Base-by-base conservation (phyloP, 2,329 filamentous ascomycete genomes). In the Neofusicoccum kwambonambiense region DNA sequence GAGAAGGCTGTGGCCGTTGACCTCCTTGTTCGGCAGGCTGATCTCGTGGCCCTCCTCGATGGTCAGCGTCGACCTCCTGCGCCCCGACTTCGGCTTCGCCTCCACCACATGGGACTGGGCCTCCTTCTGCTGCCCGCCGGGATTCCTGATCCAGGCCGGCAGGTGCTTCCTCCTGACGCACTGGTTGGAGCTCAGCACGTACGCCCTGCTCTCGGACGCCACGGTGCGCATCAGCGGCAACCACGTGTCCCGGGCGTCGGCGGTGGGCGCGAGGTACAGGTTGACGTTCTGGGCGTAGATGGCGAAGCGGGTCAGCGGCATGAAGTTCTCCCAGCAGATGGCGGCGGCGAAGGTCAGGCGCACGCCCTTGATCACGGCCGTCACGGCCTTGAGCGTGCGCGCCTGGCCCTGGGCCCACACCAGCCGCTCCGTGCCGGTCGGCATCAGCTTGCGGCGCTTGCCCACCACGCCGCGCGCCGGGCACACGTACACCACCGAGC, bases 261-360 rank as follows among this genome's bases (percentile, higher is more conserved):
- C 93, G 0, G 93, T 97, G 0, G 94, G 94, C 0, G 93, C 93
- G 1, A 97, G 86, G 77, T 94, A 97, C 12, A 97, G 80, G 75
- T 96, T 96, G 72, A 97, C 88, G 73, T 96, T 96, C 77, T 97
- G 94, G 2, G 87, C 85, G 76, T 97, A 98, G 42, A 97, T 82
- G 15, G 87, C 85, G 74, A 96, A 90, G 17, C 94, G 86, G 7
- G 97, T 82, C 17, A 97, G 81, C 0, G 93, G 93, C 93, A 97
- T 97, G 79, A 94, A 96, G 76, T 91, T 97, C 77, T 98, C 93
- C 93, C 93, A 97, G 82, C 93, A 97, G 69, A 98, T 96, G 3
- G 93, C 94, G 3, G 90, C 88, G 0, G 90, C 93, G 66, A 97
- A 85, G 64, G 91, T 94, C 66, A 97, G 79, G 68, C 87, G 88